A percentile compares a stretch with the other conserved stretches of the same genome.
Conservation (phyloP, 768 basidiomycete genomes). For the Pleurotus platypus region DNA sequence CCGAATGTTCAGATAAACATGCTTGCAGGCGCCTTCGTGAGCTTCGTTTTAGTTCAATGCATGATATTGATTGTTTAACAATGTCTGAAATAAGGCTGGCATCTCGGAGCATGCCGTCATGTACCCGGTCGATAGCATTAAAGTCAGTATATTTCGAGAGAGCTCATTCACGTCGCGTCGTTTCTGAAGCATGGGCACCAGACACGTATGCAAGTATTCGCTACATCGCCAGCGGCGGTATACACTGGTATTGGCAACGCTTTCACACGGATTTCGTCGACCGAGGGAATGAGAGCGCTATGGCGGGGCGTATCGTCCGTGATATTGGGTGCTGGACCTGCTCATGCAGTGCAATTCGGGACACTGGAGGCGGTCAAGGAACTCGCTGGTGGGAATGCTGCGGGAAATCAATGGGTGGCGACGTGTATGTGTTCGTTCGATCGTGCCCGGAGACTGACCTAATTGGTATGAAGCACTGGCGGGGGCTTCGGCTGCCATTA, state of each 20-base stretch:
- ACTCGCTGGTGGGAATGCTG: conserved; percentile 80
- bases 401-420: conserved; percentile 79
- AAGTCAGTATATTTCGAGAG: conserved; percentile 49
- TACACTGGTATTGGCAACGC: conserved; percentile 91
- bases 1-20: conserved; percentile 72
- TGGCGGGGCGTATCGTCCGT: conserved; percentile 98
- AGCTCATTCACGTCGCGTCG: conserved; percentile 2
- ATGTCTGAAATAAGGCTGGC: conserved; percentile 66
- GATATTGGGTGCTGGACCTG: conserved; percentile 94
- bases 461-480: conserved; percentile 62
- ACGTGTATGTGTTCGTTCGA: conserved; percentile 61
- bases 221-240: conserved; percentile 78
- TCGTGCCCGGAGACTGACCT: conserved; percentile 3
- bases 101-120: conserved; percentile 99
- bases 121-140: conserved; percentile 98
- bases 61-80: neutral
- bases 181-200: conserved; percentile 25
- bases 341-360: conserved; percentile 97
- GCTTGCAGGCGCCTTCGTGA: conserved; percentile 92
- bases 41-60: conserved; percentile 25
- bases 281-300: conserved; percentile 85
- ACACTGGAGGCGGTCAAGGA: conserved; percentile 95
- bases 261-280: conserved; percentile 87
- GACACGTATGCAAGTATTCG: conserved; percentile 99
- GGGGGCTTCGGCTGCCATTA: conserved; percentile 91